phyloP scores from a whole-genome alignment of 2,329 filamentous ascomycete genomes.

The Dactylellina drechsleri region DNA sequence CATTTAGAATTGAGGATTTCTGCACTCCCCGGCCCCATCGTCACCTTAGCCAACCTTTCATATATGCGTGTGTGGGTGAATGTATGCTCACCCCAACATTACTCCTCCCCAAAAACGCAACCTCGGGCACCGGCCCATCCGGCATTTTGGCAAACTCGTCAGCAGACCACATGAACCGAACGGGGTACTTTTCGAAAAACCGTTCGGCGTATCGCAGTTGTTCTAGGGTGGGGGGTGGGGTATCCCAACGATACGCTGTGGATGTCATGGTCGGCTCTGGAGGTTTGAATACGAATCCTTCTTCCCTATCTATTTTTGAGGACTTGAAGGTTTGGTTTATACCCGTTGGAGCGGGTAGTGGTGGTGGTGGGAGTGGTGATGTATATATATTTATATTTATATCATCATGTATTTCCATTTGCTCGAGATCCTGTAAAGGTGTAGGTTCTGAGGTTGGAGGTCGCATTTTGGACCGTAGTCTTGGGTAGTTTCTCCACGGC shows the following conservation, averaged over 20 bases:
- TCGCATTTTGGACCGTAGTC: constrained; percentile 44
- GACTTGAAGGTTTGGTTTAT: constrained; percentile 47
- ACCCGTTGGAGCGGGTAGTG: background rate
- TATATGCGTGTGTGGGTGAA: background rate
- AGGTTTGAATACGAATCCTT: constrained; percentile 41
- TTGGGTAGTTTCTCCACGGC: constrained; percentile 29
- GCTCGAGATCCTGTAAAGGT: background rate
- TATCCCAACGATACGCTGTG: constrained; percentile 66
- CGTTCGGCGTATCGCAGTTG: constrained; percentile 65
- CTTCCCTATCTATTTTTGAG: constrained; percentile 39
- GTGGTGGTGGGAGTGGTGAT: constrained; percentile 4
- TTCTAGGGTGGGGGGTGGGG: constrained; percentile 62
- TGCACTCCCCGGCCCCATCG: background rate
- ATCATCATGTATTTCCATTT: background rate
- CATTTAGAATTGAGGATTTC: constrained; percentile 75
- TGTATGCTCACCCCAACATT: constrained; percentile 68
- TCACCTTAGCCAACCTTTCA: background rate
- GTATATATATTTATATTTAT: no score
- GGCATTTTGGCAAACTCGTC: constrained; percentile 71
- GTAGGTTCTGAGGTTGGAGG: background rate
- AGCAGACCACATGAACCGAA: constrained; percentile 70
- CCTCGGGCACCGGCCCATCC: constrained; percentile 62
- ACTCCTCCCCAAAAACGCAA: constrained; percentile 73
- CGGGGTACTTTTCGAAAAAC: constrained; percentile 65
- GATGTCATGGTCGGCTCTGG: constrained; percentile 50